Base-by-base conservation (phyloP, 192 early-diverging fungal genomes). In the Backusella luteola region DNA sequence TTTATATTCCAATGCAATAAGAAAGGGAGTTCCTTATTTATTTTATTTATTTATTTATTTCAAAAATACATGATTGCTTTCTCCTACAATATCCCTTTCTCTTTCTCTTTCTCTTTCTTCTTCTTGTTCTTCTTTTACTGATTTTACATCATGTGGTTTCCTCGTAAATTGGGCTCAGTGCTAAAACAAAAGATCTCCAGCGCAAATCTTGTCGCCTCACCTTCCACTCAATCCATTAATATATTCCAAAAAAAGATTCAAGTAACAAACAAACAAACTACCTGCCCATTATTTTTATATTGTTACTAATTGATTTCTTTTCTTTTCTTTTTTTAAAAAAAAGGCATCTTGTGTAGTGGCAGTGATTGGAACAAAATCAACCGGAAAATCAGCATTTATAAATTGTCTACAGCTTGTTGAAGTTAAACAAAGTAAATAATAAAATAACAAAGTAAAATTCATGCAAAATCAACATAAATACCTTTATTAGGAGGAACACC, bases 341-440 rank as follows among this genome's bases (percentile, higher is more conserved):
- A 39, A 68, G 44, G 59, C 23, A 53, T 68, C 75, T 6, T 71
- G 56, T 73, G 77, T 68, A 4, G 41, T 78, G 36, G 77, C 66
- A 67, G 77, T 78, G 21, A 36, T 59, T 46, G 77, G 77, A 19
- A 66, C 71, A 41, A 63, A 63, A 66, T 73, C 73, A n/a, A 71
- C 66, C 19, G 77, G 77, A 68, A 78, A 73, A 73, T 78, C 77
- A 66, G 66, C 77, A 11, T 53, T 78, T 66, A 78, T 78, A 44
- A 67, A 68, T 12, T 69, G 36, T 26, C 34, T 78, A 15, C 71
- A 63, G 26, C 71, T 73, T 34, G 42, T 73, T 14, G 72, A 78
- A 23, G 23, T 56, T 23, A 59, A 69, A 35, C 68, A 69, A 8
- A 19, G 68, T 69, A 69, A 38, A n/a, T 36, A 41, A n/a, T 23